Conservation (phyloP, 345 rosid genomes). For the Camelina hispida region DNA sequence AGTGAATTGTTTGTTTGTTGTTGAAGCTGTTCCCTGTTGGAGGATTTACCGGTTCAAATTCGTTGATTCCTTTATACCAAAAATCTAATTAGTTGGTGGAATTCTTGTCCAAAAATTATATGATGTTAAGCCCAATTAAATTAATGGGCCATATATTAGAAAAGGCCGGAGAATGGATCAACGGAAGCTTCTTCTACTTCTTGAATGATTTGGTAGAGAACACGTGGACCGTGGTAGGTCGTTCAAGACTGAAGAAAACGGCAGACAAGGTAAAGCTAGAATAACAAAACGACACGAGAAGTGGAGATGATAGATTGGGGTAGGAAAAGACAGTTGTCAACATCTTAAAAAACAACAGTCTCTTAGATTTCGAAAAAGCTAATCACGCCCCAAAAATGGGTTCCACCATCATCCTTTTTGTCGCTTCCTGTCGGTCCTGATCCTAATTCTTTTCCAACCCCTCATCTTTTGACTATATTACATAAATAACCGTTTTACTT, state of each 20-base stretch:
- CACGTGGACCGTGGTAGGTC: neutral
- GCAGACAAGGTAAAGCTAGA: slow-evolving; percentile 25
- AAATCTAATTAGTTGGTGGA: neutral
- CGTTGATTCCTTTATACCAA: neutral
- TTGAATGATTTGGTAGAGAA: neutral
- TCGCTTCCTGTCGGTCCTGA: slow-evolving; percentile 45
- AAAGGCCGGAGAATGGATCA: neutral
- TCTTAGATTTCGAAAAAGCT: slow-evolving; percentile 33
- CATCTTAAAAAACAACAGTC: slow-evolving; percentile 22
- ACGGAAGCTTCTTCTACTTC: neutral
- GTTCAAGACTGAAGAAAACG: slow-evolving; percentile 24
- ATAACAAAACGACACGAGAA: slow-evolving; percentile 28
- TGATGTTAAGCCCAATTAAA: neutral
- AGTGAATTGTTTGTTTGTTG: no score
- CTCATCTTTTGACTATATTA: slow-evolving; percentile 10
- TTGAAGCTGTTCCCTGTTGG: no score
- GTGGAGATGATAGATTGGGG: neutral
- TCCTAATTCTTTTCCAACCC: slow-evolving; percentile 16
- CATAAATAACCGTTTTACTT: neutral
- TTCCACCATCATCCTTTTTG: slow-evolving; percentile 34
- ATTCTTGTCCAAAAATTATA: neutral
- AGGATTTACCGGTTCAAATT: no score
- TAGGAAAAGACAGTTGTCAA: slow-evolving; percentile 34
- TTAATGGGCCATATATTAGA: neutral
- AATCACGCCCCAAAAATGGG: slow-evolving; percentile 43